These are phyloP conservation scores for Galerina sulciceps DNA, from an alignment of 768 basidiomycete species.

Conservation along the genomic window DNA sequence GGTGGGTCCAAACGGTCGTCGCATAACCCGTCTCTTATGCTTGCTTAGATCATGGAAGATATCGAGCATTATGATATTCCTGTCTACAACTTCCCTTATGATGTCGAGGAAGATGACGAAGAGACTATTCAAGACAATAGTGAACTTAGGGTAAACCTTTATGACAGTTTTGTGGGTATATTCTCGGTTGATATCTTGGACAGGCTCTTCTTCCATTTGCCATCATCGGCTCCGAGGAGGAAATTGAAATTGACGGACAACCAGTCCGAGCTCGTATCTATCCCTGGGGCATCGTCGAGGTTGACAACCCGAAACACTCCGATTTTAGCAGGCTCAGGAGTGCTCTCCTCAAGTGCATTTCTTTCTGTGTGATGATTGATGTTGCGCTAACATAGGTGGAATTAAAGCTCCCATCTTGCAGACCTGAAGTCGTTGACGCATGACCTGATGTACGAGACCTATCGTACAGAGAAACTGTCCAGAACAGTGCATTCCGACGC, in stretches of 20 bases:
- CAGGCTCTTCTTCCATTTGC: constrained; percentile 95
- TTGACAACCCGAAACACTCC: constrained; percentile 99
- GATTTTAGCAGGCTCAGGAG: constrained; percentile 94
- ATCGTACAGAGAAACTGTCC: constrained; percentile 97
- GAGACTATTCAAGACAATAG: constrained; percentile 98
- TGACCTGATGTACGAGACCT: constrained; percentile 94
- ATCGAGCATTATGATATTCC: constrained; percentile 99
- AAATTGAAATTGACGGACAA: constrained; percentile 91
- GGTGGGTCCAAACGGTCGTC: constrained; percentile 38
- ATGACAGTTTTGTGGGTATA: not conserved
- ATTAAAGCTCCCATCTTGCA: constrained; percentile 84
- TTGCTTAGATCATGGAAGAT: constrained; percentile 93
- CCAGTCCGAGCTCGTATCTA: constrained; percentile 92
- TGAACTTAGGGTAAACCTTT: constrained; percentile 78
- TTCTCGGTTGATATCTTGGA: constrained; percentile 8
- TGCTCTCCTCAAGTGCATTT: constrained; percentile 82
- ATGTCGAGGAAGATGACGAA: constrained; percentile 98
- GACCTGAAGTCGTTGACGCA: constrained; percentile 95
- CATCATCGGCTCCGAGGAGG: constrained; percentile 96
- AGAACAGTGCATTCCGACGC: constrained; percentile 84
- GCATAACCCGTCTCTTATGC: not conserved
- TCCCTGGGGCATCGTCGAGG: constrained; percentile 98
- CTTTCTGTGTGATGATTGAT: not conserved
- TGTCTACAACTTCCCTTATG: constrained; percentile 99
- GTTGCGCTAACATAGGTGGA: constrained; percentile 2